These are phyloP conservation scores for Nigrospora oryzae DNA, from an alignment of 2,329 filamentous ascomycete species.

Conservation along the genomic window DNA sequence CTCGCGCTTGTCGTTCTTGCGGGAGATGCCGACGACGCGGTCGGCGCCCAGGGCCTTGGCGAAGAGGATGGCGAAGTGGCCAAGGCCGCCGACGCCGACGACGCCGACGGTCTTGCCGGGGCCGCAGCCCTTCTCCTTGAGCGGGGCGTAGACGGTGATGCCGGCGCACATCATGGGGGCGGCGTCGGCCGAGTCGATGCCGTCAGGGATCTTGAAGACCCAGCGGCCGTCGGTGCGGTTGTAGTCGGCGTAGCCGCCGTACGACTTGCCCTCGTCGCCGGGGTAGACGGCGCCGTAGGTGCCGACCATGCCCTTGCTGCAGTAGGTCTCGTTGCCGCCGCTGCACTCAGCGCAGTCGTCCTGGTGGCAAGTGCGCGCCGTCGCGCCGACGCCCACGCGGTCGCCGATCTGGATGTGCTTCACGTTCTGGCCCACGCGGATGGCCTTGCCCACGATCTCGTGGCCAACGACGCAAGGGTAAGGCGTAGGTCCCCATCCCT, in stretches of 20 bases:
- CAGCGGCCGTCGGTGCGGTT: constrained; percentile 25
- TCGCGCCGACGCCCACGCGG: constrained; percentile 30
- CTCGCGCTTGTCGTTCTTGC: constrained; percentile 5
- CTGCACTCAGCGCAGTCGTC: constrained; percentile 12
- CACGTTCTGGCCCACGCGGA: constrained; percentile 27
- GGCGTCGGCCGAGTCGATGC: constrained; percentile 19
- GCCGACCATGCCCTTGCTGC: constrained; percentile 16
- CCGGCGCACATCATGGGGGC: constrained; percentile 19
- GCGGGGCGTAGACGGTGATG: constrained; percentile 6
- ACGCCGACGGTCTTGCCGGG: constrained; percentile 7
- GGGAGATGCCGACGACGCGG: constrained; percentile 6
- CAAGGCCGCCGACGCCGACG: constrained; percentile 6
- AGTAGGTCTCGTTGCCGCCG: constrained; percentile 9
- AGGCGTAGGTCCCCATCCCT: no score
- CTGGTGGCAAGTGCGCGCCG: constrained; percentile 31
- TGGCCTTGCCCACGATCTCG: constrained; percentile 36
- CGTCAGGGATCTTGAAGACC: constrained; percentile 27
- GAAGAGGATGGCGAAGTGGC: constrained; percentile 7
- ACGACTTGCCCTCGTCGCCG: constrained; percentile 38
- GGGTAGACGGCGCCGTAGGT: constrained; percentile 35
- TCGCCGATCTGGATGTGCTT: constrained; percentile 20
- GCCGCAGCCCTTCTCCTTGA: constrained; percentile 5
- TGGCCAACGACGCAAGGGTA: constrained; percentile 26
- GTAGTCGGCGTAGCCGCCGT: constrained; percentile 35
- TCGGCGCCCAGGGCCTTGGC: constrained; percentile 6